phyloP scores from a whole-genome alignment of 371 early-diverging fungal species.

The Sanchytrium tribonematis region DNA sequence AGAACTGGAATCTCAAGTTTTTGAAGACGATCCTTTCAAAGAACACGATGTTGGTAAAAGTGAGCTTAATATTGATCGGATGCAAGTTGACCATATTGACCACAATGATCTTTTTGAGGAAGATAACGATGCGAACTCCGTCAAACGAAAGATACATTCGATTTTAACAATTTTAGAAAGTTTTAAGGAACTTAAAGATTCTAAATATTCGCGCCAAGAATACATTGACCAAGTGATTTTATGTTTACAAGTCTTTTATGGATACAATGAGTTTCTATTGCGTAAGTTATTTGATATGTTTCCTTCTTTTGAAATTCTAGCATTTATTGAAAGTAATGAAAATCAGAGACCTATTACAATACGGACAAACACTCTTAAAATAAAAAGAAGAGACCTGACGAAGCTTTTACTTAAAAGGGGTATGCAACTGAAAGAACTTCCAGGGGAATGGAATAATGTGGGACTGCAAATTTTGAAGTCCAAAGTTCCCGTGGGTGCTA shows the following conservation, averaged over 20 bases:
- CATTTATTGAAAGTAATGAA: slow-evolving; percentile 94
- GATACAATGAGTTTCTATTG: slow-evolving; percentile 75
- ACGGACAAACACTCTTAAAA: slow-evolving; percentile 84
- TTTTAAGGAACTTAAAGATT: background rate
- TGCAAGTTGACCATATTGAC: background rate
- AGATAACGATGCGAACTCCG: background rate
- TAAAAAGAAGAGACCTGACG: slow-evolving; percentile 74
- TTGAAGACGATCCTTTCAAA: background rate
- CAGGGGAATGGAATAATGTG: slow-evolving; percentile 38
- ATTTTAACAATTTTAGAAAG: background rate
- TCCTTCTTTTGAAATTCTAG: slow-evolving; percentile 30
- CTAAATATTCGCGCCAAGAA: slow-evolving; percentile 29
- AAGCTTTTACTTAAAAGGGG: slow-evolving; percentile 82
- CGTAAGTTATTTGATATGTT: slow-evolving; percentile 31
- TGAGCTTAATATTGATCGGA: background rate
- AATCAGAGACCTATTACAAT: slow-evolving; percentile 87
- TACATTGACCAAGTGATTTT: slow-evolving; percentile 55
- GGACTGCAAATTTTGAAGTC: slow-evolving; percentile 13
- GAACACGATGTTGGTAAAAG: background rate
- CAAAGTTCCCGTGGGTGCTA: slow-evolving; percentile 34
- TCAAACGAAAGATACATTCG: background rate
- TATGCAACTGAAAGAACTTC: slow-evolving; percentile 80
- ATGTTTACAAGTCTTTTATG: slow-evolving; percentile 68
- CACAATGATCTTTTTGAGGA: background rate
- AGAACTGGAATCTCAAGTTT: background rate